These are phyloP conservation scores for Fonsecaea pugnacius DNA, from an alignment of 2,329 filamentous ascomycete genomes.

Conservation along the genomic window DNA sequence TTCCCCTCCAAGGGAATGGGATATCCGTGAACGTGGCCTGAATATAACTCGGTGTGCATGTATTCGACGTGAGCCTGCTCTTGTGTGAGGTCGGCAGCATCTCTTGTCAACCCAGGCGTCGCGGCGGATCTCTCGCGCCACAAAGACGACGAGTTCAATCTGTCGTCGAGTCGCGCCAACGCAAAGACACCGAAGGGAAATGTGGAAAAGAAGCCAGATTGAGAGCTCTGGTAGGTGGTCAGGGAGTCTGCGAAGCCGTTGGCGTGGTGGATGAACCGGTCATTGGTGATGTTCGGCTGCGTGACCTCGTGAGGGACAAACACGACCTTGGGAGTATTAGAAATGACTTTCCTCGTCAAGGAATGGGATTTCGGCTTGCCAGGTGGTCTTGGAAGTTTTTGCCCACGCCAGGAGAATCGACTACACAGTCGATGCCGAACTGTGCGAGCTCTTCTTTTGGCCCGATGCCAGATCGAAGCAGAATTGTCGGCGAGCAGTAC, in stretches of 20 bases:
- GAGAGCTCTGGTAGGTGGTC: constrained; percentile 62
- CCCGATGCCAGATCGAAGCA: constrained; percentile 60
- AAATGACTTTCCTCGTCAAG: constrained; percentile 44
- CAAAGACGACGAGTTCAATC: constrained; percentile 44
- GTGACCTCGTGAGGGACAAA: constrained; percentile 60
- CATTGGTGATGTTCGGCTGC: constrained; percentile 58
- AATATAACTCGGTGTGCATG: constrained; percentile 62
- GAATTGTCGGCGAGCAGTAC: constrained; percentile 56
- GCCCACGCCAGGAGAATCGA: constrained; percentile 57
- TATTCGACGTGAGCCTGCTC: constrained; percentile 65
- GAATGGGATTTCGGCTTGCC: constrained; percentile 33
- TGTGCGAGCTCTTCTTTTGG: constrained; percentile 49
- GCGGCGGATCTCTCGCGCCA: constrained; percentile 2
- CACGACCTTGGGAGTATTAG: constrained; percentile 61
- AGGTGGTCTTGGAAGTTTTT: constrained; percentile 58
- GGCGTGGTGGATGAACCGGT: constrained; percentile 60
- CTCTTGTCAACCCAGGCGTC: constrained; percentile 37
- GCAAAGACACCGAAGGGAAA: constrained; percentile 68
- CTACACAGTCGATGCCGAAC: constrained; percentile 49
- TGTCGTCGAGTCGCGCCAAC: constrained; percentile 63
- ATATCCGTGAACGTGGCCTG: constrained; percentile 3
- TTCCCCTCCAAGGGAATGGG: constrained; percentile 50
- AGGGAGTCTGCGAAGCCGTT: constrained; percentile 55
- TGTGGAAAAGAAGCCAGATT: constrained; percentile 61
- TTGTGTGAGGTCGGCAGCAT: constrained; percentile 64